These are phyloP conservation scores for Xylariaceae sp. DNA, from an alignment of 2,329 filamentous ascomycete species.

Conservation along the genomic window DNA sequence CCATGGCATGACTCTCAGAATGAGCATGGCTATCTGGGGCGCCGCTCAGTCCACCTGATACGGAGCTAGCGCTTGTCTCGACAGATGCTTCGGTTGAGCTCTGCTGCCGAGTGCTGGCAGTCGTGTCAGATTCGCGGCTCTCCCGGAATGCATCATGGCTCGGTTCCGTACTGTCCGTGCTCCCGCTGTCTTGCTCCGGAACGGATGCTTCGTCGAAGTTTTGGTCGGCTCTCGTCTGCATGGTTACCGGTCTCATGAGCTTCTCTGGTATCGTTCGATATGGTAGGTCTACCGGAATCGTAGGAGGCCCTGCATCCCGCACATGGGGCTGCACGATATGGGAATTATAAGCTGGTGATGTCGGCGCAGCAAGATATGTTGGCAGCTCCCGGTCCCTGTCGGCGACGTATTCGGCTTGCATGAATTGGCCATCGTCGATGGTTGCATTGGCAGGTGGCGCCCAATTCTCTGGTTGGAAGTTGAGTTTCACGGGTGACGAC, in stretches of 20 bases:
- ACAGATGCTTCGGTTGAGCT: slow-evolving; percentile 48
- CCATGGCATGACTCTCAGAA: slow-evolving; percentile 40
- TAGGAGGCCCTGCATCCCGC: slow-evolving; percentile 12
- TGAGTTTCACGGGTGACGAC: slow-evolving; percentile 51
- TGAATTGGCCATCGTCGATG: slow-evolving; percentile 39
- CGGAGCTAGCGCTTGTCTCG: slow-evolving; percentile 51
- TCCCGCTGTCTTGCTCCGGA: slow-evolving; percentile 17
- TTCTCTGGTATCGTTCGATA: slow-evolving; percentile 20
- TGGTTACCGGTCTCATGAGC: slow-evolving; percentile 10
- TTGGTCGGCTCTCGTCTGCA: slow-evolving; percentile 13
- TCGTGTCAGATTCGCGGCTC: slow-evolving; percentile 50
- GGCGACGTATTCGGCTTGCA: slow-evolving; percentile 13
- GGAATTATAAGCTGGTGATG: slow-evolving; percentile 38
- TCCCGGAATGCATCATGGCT: slow-evolving; percentile 36
- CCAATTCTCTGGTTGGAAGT: slow-evolving; percentile 49
- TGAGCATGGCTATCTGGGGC: slow-evolving; percentile 37
- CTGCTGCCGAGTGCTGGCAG: slow-evolving; percentile 45
- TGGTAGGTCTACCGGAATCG: slow-evolving; percentile 15
- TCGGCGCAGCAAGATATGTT: slow-evolving; percentile 32
- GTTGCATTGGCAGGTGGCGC: slow-evolving; percentile 46
- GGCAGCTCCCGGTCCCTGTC: slow-evolving; percentile 29
- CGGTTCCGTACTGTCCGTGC: slow-evolving; percentile 17
- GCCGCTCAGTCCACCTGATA: slow-evolving; percentile 46
- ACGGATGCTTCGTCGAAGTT: slow-evolving; percentile 13
- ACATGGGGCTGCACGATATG: slow-evolving; percentile 16